Evolutionary conservation across 139 green algal species (phyloP), one percentile per base, ranked within the genome.

Genomic region (Micractinium sp.): DNA sequence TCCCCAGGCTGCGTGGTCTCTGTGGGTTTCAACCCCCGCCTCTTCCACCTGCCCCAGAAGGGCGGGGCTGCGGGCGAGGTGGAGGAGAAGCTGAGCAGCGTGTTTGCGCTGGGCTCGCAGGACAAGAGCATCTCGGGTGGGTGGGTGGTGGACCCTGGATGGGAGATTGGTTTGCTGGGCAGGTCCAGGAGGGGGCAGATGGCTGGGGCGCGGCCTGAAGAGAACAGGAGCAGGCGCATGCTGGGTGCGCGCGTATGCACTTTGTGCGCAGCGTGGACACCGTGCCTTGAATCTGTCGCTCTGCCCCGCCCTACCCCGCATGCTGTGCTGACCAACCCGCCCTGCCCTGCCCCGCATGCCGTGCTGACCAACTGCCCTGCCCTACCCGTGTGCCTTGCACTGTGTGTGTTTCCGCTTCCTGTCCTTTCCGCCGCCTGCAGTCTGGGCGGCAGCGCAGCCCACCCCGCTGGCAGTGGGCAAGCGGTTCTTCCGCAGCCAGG

Each of bases 1-100:
- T 95, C 95, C 97, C 89, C 88, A 91, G 76, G 92, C 69, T 66
- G 95, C 31, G 95, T 99, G 4, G 88, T 96, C 4, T 93, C 90
- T 16, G 90, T 91, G 19, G 89, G 89, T 41, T 97, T 95, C 93
- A 97, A 95, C 90, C 96, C 95, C 31, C 73, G 86, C 18, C 81
- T 98, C 12, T 98, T 97, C 89, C 73, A 77, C 75, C 38, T 88
- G 35, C 91, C 87, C 38, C 86, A 86, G 89, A 92, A 73, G 53
- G 83, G 39, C 39, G 87, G 84, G 31, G 90, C 31, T 56, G 85
- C 31, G 85, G 91, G 53, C 1, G 81, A 84, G 31, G 61, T 53
- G 74, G 71, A 78, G 69, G 81, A 81, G 23, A 25, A 56, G 35
- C 89, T 93, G 39, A 88, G 63, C 39, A 23, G 66, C 66, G 89